phyloP scores from a whole-genome alignment of 2,329 filamentous ascomycete genomes.

The Colletotrichum camelliae region DNA sequence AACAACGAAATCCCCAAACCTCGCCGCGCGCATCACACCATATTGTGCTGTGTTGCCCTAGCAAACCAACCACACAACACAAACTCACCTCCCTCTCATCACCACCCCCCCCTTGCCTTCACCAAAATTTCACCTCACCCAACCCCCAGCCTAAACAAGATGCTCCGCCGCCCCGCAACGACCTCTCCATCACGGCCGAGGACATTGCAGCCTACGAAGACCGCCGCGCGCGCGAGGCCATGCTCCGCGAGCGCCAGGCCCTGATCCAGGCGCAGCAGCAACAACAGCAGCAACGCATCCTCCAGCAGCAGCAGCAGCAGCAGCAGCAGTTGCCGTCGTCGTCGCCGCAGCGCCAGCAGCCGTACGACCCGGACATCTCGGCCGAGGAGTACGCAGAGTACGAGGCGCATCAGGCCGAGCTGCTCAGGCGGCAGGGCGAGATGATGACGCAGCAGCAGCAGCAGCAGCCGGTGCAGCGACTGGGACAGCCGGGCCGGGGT shows the following conservation, averaged over 20 bases:
- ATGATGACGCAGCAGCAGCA: background rate
- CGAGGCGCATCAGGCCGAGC: conserved; percentile 12
- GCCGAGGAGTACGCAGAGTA: conserved; percentile 11
- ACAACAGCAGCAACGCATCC: conserved; percentile 9
- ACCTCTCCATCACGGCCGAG: conserved; percentile 72
- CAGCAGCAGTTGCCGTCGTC: conserved; percentile 18
- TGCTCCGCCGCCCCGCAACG: conserved; percentile 73
- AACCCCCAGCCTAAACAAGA: conserved; percentile 31
- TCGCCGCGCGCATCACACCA: background rate
- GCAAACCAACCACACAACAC: background rate
- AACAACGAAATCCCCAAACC: background rate
- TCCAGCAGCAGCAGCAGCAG: conserved; percentile 15
- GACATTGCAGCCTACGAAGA: conserved; percentile 76
- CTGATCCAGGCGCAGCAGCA: conserved; percentile 19
- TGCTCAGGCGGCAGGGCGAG: conserved; percentile 5
- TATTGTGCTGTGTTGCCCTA: background rate
- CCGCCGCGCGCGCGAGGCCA: conserved; percentile 52
- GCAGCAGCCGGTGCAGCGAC: conserved; percentile 16
- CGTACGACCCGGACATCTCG: conserved; percentile 17
- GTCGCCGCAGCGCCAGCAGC: conserved; percentile 15
- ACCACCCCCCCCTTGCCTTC: background rate
- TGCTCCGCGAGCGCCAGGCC: conserved; percentile 19
- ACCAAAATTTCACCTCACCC: background rate
- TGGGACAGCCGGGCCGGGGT: conserved; percentile 22
- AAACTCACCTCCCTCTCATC: background rate